Base-by-base conservation (phyloP, 768 basidiomycete species). In the Boletus reticulatus region DNA sequence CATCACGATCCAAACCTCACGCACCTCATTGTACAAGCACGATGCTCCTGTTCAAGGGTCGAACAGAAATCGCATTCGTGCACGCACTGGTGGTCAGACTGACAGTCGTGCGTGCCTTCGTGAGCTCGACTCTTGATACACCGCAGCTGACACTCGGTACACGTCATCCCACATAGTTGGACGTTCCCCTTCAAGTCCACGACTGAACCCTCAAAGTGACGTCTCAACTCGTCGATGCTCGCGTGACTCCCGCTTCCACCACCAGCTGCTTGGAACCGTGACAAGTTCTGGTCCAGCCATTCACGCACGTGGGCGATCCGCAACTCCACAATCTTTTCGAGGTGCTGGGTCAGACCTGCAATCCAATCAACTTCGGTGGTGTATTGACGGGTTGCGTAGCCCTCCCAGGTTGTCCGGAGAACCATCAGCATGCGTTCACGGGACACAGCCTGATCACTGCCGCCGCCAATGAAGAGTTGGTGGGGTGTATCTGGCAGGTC, bases 261-360 rank as follows among this genome's bases (percentile, higher is more conserved):
- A 4, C 47, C 43, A 1, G 8, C 69, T 0, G 48, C 58, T 43
- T 75, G 73, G 67, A 86, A 85, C 0, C 82, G 72, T 2, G 71
- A 52, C 6, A 79, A 61, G 53, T 86, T 86, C 7, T 73, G 64
- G 4, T 69, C 64, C 14, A 87, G 66, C 85, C 84, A 86, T 55
- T 72, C 69, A 2, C 65, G 65, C 24, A 87, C 82, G 51, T 80
- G 78, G 5, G 70, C 62, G 19, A 82, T 67, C 13, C 85, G 76
- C 51, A 69, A 39, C 22, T 79, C 69, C 17, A 73, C 77, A 6
- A 82, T 58, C 4, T 52, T 55, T 6, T 72, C 67, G 4, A 87
- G 69, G 57, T 80, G 71, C 2, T 52, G 31, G 0, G 71, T 68
- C 5, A 85, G 67, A 3, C 65, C 63, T 1, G 62, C 52, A 4